Evolutionary conservation across 495 filamentous ascomycete genomes (phyloP).

Genomic region (Trichoderma asperelloides): DNA sequence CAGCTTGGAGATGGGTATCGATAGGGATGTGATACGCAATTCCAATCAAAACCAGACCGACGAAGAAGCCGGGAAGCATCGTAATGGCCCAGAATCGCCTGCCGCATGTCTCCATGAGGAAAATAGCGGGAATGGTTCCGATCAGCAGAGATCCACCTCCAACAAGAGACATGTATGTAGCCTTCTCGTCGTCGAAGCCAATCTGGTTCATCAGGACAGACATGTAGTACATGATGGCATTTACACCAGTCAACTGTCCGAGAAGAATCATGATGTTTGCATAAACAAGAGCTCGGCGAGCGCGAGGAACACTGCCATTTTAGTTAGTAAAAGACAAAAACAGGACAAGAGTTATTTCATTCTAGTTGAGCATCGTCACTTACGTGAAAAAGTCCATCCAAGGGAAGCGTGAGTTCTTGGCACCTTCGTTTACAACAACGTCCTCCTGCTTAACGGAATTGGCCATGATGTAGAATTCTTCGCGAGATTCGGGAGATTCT

Average conservation of each 20-base stretch:
- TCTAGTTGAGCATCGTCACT: background rate
- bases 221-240: constrained; percentile 59
- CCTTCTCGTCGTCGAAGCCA: constrained; percentile 41
- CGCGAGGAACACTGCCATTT: constrained; percentile 31
- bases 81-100: constrained; percentile 56
- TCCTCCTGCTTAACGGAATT: constrained; percentile 42
- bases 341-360: no score
- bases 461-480: constrained; percentile 55
- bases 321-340: background rate
- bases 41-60: constrained; percentile 65
- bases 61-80: constrained; percentile 56
- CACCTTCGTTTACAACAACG: constrained; percentile 6
- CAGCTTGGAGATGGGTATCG: constrained; percentile 28
- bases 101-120: constrained; percentile 70
- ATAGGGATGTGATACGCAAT: constrained; percentile 65
- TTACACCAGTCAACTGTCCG: constrained; percentile 53
- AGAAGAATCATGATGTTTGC: constrained; percentile 56
- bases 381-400: constrained; percentile 55
- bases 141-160: constrained; percentile 52
- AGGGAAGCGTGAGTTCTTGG: constrained; percentile 35
- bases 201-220: constrained; percentile 46
- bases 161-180: constrained; percentile 55
- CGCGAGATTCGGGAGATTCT: constrained; percentile 35
- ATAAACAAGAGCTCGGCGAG: constrained; percentile 50
- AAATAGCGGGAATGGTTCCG: constrained; percentile 64